Percentiles rank a stretch among this genome's conserved stretches.
These are phyloP conservation scores for Nemania serpens DNA, from an alignment of 2,329 filamentous ascomycete species.

Conservation along the genomic window DNA sequence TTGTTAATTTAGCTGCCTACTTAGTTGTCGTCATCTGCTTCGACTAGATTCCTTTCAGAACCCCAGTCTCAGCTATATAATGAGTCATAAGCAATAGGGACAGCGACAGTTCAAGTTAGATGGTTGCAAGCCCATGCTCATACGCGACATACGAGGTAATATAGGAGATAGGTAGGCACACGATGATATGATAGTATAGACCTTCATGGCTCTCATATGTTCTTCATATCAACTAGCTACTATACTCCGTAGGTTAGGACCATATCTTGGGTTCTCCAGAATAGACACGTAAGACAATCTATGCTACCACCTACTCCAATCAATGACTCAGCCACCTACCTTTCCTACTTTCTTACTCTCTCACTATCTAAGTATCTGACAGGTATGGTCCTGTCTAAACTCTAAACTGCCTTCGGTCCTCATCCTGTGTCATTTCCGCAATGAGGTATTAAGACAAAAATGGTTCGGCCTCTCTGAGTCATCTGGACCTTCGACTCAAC, in stretches of 20 bases:
- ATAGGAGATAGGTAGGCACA: no score
- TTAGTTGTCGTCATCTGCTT: slow-evolving; percentile 19
- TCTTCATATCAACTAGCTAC: no score
- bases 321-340: no score
- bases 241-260: neutral
- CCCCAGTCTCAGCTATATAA: neutral
- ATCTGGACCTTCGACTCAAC: neutral
- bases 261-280: no score
- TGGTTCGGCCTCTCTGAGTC: slow-evolving; percentile 21
- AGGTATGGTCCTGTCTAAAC: no score
- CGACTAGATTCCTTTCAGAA: neutral
- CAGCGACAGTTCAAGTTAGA: neutral
- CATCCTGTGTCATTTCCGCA: neutral
- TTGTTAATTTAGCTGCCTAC: slow-evolving; percentile 23
- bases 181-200: no score
- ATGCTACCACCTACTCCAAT: no score
- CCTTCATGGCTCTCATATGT: no score
- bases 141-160: neutral
- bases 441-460: neutral
- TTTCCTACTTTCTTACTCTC: no score
- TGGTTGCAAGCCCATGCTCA: neutral
- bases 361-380: no score
- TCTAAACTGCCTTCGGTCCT: no score
- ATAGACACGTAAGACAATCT: no score
- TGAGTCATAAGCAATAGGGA: slow-evolving; percentile 15